Evolutionary conservation across 495 filamentous ascomycete genomes (phyloP), one percentile per base, ranked within the genome.

Genomic region (Recurvomyces mirabilis): DNA sequence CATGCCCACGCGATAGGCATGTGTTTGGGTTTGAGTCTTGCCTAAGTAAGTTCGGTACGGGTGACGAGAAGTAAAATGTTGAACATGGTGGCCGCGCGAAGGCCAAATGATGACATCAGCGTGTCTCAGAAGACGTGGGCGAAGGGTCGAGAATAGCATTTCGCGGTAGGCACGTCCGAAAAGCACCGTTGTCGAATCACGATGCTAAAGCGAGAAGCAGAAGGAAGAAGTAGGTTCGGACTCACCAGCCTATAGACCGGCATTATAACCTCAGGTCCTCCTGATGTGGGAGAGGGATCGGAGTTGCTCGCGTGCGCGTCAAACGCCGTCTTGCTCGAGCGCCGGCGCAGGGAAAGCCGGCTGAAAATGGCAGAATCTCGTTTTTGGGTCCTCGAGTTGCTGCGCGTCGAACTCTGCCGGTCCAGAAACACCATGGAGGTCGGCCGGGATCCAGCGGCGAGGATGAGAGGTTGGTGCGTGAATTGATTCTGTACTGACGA

Each of bases 221-320:
- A 36, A n/a, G 15, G 14, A 18, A 15, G 29, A 24, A n/a, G 21
- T 7, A 22, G 28, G 15, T 14, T 24, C n/a, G 5, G 18, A 46
- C 43, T 46, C 18, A 46, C 43, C 34, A 46, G 25, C 10, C 15
- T 5, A 19, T 46, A 46, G 32, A 24, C 38, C n/a, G 43, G 41
- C 41, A 45, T 45, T 12, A 5, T 21, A 4, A 13, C 23, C 29
- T 21, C 10, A 5, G 23, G 5, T 5, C 6, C 18, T 5, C n/a
- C 9, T 7, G 33, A 15, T 18, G 33, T 7, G 7, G 33, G 33
- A 9, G 33, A 7, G 18, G 17, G 17, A 7, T 7, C 17, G 26
- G n/a, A 9, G 9, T 30, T n/a, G 26, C 9, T 9, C n/a, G 26
- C 26, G 26, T 36, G 10, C 33, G 7, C 33, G 33, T 36, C 9